Evolutionary conservation across 1,284 basidiomycete species (phyloP).

Genomic region (Bondarzewia mesenterica): DNA sequence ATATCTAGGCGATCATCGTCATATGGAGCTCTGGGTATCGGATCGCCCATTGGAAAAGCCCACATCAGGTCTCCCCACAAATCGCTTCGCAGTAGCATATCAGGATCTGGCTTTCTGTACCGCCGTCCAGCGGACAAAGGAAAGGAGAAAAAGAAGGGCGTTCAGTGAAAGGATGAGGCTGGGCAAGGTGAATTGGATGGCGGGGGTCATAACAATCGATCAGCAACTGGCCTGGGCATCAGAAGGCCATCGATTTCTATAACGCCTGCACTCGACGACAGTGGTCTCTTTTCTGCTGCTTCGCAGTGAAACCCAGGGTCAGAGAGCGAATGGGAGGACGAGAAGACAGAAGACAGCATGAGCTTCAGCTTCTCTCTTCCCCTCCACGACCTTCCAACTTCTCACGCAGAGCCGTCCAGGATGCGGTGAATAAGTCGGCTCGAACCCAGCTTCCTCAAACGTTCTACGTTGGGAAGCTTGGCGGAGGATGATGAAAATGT

Average conservation of each 20-base stretch:
- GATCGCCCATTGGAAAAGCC: constrained; percentile 23
- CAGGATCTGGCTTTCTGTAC: constrained; percentile 36
- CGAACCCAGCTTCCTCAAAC: constrained; percentile 62
- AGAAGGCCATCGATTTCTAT: constrained; percentile 27
- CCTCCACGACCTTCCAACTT: constrained; percentile 20
- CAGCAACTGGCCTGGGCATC: constrained; percentile 24
- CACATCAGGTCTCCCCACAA: constrained; percentile 27
- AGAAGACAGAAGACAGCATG: constrained; percentile 69
- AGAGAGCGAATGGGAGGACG: constrained; percentile 86
- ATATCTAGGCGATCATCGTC: constrained; percentile 42
- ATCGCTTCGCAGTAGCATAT: constrained; percentile 46
- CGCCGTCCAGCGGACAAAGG: constrained; percentile 54
- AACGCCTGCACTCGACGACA: constrained; percentile 17
- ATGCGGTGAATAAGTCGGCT: constrained; percentile 38
- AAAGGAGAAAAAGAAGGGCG: constrained; percentile 62
- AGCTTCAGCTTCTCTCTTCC: constrained; percentile 39
- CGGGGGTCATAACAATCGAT: constrained; percentile 31
- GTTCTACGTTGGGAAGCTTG: constrained; percentile 52
- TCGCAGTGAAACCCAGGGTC: constrained; percentile 32
- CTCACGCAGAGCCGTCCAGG: constrained; percentile 16
- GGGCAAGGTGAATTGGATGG: constrained; percentile 81
- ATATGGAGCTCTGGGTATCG: constrained; percentile 32
- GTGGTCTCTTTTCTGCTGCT: constrained; percentile 14
- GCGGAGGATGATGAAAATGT: constrained; percentile 61
- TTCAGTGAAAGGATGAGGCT: constrained; percentile 86